Evolutionary conservation across 768 basidiomycete genomes (phyloP).

Genomic region (Pluteus cervinus): DNA sequence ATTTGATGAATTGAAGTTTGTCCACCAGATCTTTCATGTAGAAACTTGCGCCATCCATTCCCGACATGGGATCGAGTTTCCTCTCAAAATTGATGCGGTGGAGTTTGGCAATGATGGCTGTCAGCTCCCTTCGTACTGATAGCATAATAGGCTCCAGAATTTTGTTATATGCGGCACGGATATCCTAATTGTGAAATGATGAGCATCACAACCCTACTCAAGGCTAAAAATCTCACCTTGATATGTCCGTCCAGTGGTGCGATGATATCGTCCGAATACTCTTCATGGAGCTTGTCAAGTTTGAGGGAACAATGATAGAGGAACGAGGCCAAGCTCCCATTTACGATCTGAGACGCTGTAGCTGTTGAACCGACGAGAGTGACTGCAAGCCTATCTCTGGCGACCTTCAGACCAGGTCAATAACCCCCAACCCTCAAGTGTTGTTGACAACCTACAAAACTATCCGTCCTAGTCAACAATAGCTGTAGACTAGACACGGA

Average conservation of each 20-base stretch:
- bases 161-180: constrained; percentile 44
- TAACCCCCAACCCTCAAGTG: not conserved
- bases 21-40: constrained; percentile 94
- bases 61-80: constrained; percentile 57
- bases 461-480: constrained; percentile 57
- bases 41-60: constrained; percentile 63
- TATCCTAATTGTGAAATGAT: constrained; percentile 30
- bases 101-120: constrained; percentile 72
- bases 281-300: constrained; percentile 58
- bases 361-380: constrained; percentile 71
- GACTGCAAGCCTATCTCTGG: constrained; percentile 73
- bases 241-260: constrained; percentile 49
- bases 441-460: constrained; percentile 38
- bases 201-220: constrained; percentile 4
- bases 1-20: constrained; percentile 77
- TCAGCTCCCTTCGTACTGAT: constrained; percentile 75
- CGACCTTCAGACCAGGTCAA: constrained; percentile 38
- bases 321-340: constrained; percentile 73
- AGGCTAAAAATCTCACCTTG: constrained; percentile 35
- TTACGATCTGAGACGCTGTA: constrained; percentile 72
- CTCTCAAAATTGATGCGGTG: constrained; percentile 83
- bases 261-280: constrained; percentile 59
- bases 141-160: constrained; percentile 57
- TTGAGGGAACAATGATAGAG: constrained; percentile 73
- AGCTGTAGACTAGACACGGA: constrained; percentile 64